These are phyloP conservation scores for Elymus sibiricus DNA, from an alignment of 176 grass and related monocot genomes.

Conservation along the genomic window DNA sequence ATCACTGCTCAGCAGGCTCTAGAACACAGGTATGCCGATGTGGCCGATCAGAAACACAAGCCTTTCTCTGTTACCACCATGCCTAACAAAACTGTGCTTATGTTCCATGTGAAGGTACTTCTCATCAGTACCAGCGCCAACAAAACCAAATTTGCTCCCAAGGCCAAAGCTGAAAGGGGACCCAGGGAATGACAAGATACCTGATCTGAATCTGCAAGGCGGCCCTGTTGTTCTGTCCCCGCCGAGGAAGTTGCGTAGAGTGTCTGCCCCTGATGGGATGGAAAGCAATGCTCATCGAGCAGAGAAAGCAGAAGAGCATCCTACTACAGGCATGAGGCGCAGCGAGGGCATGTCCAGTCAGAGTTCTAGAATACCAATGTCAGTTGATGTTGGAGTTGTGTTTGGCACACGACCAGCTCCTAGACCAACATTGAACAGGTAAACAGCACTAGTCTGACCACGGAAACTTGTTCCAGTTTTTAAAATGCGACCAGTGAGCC, in stretches of 20 bases:
- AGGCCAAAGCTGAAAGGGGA: constrained; percentile 81
- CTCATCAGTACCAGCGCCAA: constrained; percentile 78
- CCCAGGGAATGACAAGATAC: constrained; percentile 43
- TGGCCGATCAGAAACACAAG: background rate
- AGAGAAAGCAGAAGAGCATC: constrained; percentile 55
- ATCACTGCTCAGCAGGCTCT: constrained; percentile 92
- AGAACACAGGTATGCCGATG: constrained; percentile 77
- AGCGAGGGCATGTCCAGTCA: constrained; percentile 50
- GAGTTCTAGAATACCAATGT: constrained; percentile 85
- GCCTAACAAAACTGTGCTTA: constrained; percentile 16
- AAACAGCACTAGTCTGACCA: constrained; percentile 28
- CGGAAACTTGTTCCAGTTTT: background rate
- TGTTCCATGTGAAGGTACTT: constrained; percentile 73
- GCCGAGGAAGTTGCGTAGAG: constrained; percentile 81
- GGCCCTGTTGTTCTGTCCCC: constrained; percentile 84
- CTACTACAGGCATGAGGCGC: constrained; percentile 42
- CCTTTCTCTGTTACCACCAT: constrained; percentile 21
- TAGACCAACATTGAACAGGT: constrained; percentile 80
- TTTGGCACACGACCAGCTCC: constrained; percentile 83
- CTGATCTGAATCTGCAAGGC: constrained; percentile 56
- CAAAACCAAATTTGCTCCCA: constrained; percentile 76
- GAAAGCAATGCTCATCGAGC: constrained; percentile 44
- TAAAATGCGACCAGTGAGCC: background rate
- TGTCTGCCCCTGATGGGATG: constrained; percentile 60
- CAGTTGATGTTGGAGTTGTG: constrained; percentile 81